A percentile compares a stretch with the other conserved stretches of the same genome.
Conservation (phyloP, 2,329 filamentous ascomycete species). For the Camillea tinctor region DNA sequence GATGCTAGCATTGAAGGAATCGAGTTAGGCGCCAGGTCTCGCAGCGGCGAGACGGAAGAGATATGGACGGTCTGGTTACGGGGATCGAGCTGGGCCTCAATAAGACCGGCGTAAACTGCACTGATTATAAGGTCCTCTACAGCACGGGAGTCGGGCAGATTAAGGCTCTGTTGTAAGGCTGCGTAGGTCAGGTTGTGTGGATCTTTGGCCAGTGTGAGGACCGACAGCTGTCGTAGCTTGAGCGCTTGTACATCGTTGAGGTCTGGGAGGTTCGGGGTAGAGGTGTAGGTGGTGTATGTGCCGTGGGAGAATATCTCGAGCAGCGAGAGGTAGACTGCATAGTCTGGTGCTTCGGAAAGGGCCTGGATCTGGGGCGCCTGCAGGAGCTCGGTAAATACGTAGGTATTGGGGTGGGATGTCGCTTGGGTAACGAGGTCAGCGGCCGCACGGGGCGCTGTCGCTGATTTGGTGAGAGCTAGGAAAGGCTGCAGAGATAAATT, state of each 20-base stretch:
- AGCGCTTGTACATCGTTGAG: conserved; percentile 71
- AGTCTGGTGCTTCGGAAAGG: conserved; percentile 61
- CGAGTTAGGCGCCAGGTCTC: conserved; percentile 75
- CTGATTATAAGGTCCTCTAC: conserved; percentile 86
- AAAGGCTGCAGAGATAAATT: conserved; percentile 64
- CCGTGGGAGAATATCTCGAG: conserved; percentile 92
- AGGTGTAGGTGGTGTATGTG: conserved; percentile 73
- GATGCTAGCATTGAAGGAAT: conserved; percentile 67
- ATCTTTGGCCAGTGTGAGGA: conserved; percentile 75
- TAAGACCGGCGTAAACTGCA: conserved; percentile 81
- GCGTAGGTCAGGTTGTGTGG: conserved; percentile 70
- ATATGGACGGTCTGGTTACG: conserved; percentile 72
- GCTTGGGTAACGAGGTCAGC: conserved; percentile 84
- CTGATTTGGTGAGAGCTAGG: conserved; percentile 82
- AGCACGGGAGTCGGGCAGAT: conserved; percentile 63
- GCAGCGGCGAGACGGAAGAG: conserved; percentile 77
- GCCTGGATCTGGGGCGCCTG: conserved; percentile 75
- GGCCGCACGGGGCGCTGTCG: conserved; percentile 78
- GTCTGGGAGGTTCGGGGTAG: conserved; percentile 59
- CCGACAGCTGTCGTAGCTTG: conserved; percentile 88
- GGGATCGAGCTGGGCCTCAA: conserved; percentile 82
- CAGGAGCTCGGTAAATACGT: conserved; percentile 92
- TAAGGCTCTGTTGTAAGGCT: conserved; percentile 64
- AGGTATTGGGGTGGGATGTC: conserved; percentile 86
- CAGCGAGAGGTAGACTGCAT: conserved; percentile 62